Conservation (phyloP, 2,329 filamentous ascomycete genomes). For the Penicillium sp. region DNA sequence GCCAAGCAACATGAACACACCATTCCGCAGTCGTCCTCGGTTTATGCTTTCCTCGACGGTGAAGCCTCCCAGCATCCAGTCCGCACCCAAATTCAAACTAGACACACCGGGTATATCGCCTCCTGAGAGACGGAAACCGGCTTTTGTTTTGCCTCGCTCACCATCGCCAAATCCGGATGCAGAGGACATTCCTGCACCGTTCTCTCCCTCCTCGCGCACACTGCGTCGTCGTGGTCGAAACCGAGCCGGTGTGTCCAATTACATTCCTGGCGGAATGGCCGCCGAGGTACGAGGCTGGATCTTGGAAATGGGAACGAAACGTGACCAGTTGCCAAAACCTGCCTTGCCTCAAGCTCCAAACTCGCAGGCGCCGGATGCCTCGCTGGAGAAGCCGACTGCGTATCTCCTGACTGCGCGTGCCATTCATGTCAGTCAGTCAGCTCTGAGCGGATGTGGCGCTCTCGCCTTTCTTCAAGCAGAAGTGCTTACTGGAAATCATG, state of each 20-base stretch:
- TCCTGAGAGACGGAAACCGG: constrained; percentile 31
- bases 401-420: constrained; percentile 25
- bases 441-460: constrained; percentile 26
- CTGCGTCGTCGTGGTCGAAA: constrained; percentile 32
- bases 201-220: constrained; percentile 36
- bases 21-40: constrained; percentile 29
- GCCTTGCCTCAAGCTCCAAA: neutral
- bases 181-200: constrained; percentile 32
- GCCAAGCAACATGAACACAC: constrained; percentile 19
- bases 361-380: neutral
- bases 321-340: constrained; percentile 17
- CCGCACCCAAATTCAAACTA: constrained; percentile 11
- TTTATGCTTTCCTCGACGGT: constrained; percentile 29
- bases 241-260: constrained; percentile 23
- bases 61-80: constrained; percentile 20
- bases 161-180: constrained; percentile 29
- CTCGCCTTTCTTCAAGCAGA: constrained; percentile 24
- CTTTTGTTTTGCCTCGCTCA: constrained; percentile 40
- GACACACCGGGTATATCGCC: constrained; percentile 16
- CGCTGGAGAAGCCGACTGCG: neutral
- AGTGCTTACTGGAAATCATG: neutral
- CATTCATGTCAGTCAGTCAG: constrained; percentile 13
- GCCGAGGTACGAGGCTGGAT: constrained; percentile 43
- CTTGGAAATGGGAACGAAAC: constrained; percentile 37
- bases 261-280: constrained; percentile 41